Conservation (phyloP, 2,329 filamentous ascomycete genomes). For the Hortaea werneckii region DNA sequence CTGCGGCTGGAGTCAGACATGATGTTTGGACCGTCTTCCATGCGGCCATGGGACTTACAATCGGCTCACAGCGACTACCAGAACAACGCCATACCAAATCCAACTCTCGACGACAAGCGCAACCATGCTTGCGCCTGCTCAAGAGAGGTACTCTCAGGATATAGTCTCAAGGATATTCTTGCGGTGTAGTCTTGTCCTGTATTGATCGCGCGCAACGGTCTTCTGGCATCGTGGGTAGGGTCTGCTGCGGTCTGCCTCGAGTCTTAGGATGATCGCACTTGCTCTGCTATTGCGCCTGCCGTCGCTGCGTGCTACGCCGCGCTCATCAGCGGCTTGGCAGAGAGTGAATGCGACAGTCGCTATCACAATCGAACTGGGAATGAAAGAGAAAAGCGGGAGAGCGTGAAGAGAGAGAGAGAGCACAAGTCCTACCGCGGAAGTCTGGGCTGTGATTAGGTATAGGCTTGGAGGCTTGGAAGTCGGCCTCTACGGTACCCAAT, state of each 20-base stretch:
- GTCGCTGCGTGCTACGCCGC: too few relatives aligned
- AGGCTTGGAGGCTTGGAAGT: too few relatives aligned
- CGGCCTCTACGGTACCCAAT: too few relatives aligned
- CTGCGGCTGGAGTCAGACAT: conserved; percentile 15
- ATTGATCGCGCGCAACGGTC: background rate
- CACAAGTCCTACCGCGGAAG: too few relatives aligned
- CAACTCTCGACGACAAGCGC: conserved; percentile 34
- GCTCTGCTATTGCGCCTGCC: too few relatives aligned
- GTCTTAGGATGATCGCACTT: too few relatives aligned
- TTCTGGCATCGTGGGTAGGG: background rate
- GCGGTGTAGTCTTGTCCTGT: conserved; percentile 6
- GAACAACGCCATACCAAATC: conserved; percentile 37
- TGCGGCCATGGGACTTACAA: conserved; percentile 26
- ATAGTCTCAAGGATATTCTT: conserved; percentile 8
- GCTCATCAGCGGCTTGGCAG: too few relatives aligned
- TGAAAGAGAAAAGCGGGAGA: too few relatives aligned
- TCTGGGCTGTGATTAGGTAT: too few relatives aligned
- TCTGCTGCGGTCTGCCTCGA: background rate
- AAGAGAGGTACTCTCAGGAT: background rate
- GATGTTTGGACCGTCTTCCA: background rate
- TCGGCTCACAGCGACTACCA: conserved; percentile 31
- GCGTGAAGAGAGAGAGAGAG: too few relatives aligned
- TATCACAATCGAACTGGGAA: too few relatives aligned
- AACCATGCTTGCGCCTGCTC: conserved; percentile 16
- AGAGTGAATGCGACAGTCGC: too few relatives aligned